A percentile compares a stretch with the other conserved stretches of the same genome.
Evolutionary conservation across 495 filamentous ascomycete genomes (phyloP).

Genomic region (Neurospora terricola): DNA sequence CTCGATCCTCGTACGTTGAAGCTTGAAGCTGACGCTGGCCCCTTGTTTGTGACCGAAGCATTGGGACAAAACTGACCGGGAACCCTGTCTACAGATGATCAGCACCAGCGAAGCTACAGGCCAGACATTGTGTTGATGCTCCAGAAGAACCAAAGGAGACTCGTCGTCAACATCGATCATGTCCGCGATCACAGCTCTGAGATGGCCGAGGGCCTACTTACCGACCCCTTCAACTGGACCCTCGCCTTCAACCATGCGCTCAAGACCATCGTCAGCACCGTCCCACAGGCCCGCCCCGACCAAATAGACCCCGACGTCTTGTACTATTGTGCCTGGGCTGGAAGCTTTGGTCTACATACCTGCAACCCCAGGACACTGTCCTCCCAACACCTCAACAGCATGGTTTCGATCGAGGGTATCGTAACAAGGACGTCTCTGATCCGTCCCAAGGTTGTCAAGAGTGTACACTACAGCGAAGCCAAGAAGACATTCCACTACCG

Average conservation of each 20-base stretch:
- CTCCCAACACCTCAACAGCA: slow-evolving; percentile 81
- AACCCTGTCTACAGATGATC: slow-evolving; percentile 35
- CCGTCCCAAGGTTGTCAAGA: slow-evolving; percentile 92
- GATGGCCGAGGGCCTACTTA: slow-evolving; percentile 79
- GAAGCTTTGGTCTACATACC: slow-evolving; percentile 87
- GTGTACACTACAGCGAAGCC: slow-evolving; percentile 87
- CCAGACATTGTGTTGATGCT: slow-evolving; percentile 89
- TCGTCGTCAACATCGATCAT: slow-evolving; percentile 86
- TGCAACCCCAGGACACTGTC: slow-evolving; percentile 92
- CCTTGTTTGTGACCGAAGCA: background rate
- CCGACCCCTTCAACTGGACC: slow-evolving; percentile 77
- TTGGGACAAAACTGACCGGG: background rate
- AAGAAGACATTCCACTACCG: slow-evolving; percentile 74
- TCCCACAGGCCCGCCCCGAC: slow-evolving; percentile 49
- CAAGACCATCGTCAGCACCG: slow-evolving; percentile 72
- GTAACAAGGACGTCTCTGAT: slow-evolving; percentile 94
- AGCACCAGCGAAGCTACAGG: slow-evolving; percentile 62
- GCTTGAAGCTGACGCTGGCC: background rate
- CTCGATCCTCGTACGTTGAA: slow-evolving; percentile 63
- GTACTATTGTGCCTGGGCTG: slow-evolving; percentile 92
- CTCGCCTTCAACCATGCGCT: slow-evolving; percentile 82
- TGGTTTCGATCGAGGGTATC: slow-evolving; percentile 96
- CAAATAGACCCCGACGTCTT: slow-evolving; percentile 43
- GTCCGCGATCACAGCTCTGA: slow-evolving; percentile 83
- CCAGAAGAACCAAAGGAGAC: slow-evolving; percentile 68